Percentiles rank a stretch among this genome's conserved stretches.
Evolutionary conservation across 208 protist genomes (phyloP).

Genomic region (Trypanosoma mega): DNA sequence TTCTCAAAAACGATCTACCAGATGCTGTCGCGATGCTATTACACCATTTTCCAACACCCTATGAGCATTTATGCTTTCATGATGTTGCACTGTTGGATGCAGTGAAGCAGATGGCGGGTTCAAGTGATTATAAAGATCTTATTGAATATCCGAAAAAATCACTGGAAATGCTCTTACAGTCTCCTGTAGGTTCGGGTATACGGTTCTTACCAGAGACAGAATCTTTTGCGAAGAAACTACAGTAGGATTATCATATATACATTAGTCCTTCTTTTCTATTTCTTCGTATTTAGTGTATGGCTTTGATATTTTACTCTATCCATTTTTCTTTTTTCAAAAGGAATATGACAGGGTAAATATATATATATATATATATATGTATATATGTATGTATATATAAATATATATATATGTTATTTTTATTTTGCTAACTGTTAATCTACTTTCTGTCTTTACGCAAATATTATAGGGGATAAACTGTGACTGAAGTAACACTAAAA

Average conservation of each 20-base stretch:
- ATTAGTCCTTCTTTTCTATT: neutral
- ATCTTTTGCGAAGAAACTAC: no score
- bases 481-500: no score
- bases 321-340: no score
- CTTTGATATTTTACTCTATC: no score
- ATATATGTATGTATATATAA: no score
- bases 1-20: slow-evolving; percentile 76
- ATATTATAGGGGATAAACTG: no score
- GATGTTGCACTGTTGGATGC: slow-evolving; percentile 48
- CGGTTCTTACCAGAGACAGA: slow-evolving; percentile 50
- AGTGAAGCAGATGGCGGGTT: slow-evolving; percentile 33
- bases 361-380: no score
- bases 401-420: no score
- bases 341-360: no score
- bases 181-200: slow-evolving; percentile 70
- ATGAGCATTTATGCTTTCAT: slow-evolving; percentile 69
- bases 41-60: slow-evolving; percentile 89
- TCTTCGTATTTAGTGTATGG: neutral
- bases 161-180: slow-evolving; percentile 87
- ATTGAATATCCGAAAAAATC: slow-evolving; percentile 82
- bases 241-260: no score
- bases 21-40: slow-evolving; percentile 86
- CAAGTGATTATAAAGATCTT: slow-evolving; percentile 40
- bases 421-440: no score
- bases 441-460: no score